A percentile compares a stretch with the other conserved stretches of the same genome.
Conservation (phyloP, 495 filamentous ascomycete species). For the Penicillium nucicola region DNA sequence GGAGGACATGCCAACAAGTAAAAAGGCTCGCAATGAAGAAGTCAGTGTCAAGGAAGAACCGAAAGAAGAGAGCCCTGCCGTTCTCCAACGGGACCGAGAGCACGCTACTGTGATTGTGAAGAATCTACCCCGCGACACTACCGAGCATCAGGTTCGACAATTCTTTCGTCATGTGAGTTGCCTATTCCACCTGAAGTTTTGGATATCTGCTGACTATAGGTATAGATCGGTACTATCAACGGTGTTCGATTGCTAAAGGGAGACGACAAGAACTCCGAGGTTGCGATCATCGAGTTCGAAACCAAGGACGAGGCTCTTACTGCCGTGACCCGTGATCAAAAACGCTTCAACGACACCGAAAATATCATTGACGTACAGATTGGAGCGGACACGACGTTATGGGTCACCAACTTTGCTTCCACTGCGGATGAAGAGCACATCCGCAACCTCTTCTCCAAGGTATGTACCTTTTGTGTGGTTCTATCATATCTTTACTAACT, state of each 20-base stretch:
- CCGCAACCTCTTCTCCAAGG: slow-evolving; percentile 66
- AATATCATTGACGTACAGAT: slow-evolving; percentile 67
- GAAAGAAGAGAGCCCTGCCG: slow-evolving; percentile 38
- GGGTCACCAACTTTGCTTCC: slow-evolving; percentile 87
- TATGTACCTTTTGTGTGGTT: slow-evolving; percentile 22
- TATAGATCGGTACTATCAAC: slow-evolving; percentile 73
- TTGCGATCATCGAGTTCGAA: slow-evolving; percentile 82
- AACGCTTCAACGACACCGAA: slow-evolving; percentile 58
- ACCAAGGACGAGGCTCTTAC: slow-evolving; percentile 72
- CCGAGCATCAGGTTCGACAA: slow-evolving; percentile 70
- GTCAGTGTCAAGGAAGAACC: slow-evolving; percentile 53
- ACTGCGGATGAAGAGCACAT: slow-evolving; percentile 79
- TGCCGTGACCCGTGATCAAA: slow-evolving; percentile 76
- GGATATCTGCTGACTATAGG: slow-evolving; percentile 15
- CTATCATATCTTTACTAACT: slow-evolving; percentile 16
- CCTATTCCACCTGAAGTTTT: background rate
- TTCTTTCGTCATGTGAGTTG: slow-evolving; percentile 77
- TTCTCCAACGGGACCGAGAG: slow-evolving; percentile 77
- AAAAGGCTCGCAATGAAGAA: slow-evolving; percentile 2
- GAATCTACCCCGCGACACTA: slow-evolving; percentile 66
- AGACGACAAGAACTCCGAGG: slow-evolving; percentile 53
- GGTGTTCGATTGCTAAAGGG: slow-evolving; percentile 61
- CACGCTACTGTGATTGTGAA: slow-evolving; percentile 79
- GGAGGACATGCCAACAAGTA: slow-evolving; percentile 5
- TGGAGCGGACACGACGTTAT: slow-evolving; percentile 75